Evolutionary conservation across 805 yeast genomes (phyloP).

Genomic region (Wickerhamiella spandovensis): DNA sequence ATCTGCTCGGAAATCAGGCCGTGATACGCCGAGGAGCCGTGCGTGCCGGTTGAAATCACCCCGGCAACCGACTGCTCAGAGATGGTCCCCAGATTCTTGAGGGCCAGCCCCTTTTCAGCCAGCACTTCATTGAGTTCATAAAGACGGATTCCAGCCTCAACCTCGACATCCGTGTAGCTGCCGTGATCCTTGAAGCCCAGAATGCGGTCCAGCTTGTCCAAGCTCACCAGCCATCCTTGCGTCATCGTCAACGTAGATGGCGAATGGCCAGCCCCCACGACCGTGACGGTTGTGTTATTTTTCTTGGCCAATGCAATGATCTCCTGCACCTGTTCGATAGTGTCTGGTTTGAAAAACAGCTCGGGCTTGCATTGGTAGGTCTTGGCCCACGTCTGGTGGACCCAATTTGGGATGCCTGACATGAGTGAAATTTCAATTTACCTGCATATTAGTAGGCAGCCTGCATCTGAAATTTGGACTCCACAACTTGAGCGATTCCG

Average conservation of each 20-base stretch:
- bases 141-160: constrained; percentile 84
- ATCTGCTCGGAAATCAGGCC: constrained; percentile 82
- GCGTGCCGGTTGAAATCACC: constrained; percentile 92
- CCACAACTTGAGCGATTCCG: not conserved
- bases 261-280: constrained; percentile 90
- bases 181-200: constrained; percentile 36
- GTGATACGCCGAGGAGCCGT: constrained; percentile 87
- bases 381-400: constrained; percentile 78
- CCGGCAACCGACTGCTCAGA: constrained; percentile 92
- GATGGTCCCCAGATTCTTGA: constrained; percentile 88
- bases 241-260: constrained; percentile 89
- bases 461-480: constrained; percentile 1
- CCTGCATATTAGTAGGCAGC: too few relatives aligned
- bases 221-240: constrained; percentile 71
- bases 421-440: not conserved
- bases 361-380: constrained; percentile 70
- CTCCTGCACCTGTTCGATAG: constrained; percentile 50
- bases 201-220: constrained; percentile 60
- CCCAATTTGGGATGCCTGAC: constrained; percentile 3
- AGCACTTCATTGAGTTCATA: constrained; percentile 59
- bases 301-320: constrained; percentile 55
- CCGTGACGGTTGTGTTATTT: constrained; percentile 52
- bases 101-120: constrained; percentile 51
- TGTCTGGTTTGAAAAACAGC: constrained; percentile 63
- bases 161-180: constrained; percentile 79